A percentile compares a stretch with the other conserved stretches of the same genome.
phyloP scores from a whole-genome alignment of 371 early-diverging fungal genomes.

The Rhizopus sp. region DNA sequence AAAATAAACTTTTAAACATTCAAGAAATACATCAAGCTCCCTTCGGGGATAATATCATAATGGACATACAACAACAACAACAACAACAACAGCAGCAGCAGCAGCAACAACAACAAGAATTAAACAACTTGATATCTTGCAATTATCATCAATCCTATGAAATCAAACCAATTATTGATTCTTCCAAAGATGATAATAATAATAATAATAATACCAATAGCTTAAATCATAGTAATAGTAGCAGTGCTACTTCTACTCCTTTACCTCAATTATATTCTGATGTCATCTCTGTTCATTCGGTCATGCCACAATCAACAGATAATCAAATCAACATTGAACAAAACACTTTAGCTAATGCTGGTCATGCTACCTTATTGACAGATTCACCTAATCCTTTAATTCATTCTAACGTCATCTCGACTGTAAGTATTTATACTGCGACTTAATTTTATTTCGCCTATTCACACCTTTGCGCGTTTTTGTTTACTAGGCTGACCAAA shows the following conservation, averaged over 20 bases:
- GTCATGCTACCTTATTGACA: not conserved
- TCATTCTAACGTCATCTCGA: conserved; percentile 1
- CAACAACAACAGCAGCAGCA: not conserved
- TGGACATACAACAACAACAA: conserved; percentile 3
- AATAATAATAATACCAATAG: not conserved
- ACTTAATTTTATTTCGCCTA: not conserved
- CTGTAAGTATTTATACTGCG: not conserved
- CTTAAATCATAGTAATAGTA: not conserved
- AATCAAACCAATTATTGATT: too few species aligned
- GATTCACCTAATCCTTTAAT: not conserved
- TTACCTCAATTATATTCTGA: conserved; percentile 5
- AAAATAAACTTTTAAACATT: not conserved
- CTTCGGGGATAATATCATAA: conserved; percentile 8
- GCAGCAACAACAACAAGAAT: too few species aligned
- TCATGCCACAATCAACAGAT: not conserved
- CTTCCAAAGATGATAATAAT: not conserved
- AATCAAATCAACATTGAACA: not conserved
- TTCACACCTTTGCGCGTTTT: not conserved
- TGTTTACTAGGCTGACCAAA: not conserved
- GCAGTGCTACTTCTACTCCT: conserved; percentile 6
- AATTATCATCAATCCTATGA: not conserved
- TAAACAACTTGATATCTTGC: not conserved
- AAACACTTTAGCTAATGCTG: not conserved
- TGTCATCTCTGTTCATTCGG: conserved; percentile 1
- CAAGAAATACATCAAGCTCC: conserved; percentile 4